Conservation (phyloP, 768 basidiomycete species). For the Hygrophorus russula region DNA sequence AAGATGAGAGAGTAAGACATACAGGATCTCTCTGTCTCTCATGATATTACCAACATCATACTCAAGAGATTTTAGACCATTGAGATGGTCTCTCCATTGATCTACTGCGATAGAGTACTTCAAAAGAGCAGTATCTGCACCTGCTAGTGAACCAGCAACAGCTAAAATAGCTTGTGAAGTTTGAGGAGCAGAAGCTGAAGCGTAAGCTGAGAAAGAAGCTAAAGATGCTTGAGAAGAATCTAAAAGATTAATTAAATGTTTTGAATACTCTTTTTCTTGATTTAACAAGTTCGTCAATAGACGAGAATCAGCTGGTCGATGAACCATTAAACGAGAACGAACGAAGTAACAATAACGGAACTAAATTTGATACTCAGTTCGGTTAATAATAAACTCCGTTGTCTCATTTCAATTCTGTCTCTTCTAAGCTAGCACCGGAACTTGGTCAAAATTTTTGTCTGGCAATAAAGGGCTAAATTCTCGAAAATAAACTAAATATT, state of each 20-base stretch:
- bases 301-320: slow-evolving; percentile 62
- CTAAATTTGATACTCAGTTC: too few species aligned
- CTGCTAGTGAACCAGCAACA: slow-evolving; percentile 46
- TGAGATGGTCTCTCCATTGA: slow-evolving; percentile 52
- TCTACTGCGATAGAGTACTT: slow-evolving; percentile 52
- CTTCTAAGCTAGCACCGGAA: too few species aligned
- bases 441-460: too few species aligned
- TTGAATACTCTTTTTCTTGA: slow-evolving; percentile 63
- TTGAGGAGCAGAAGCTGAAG: slow-evolving; percentile 49
- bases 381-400: too few species aligned
- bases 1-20: slow-evolving; percentile 14
- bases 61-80: slow-evolving; percentile 51
- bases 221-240: slow-evolving; percentile 49
- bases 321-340: too few species aligned
- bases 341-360: too few species aligned
- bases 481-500: too few species aligned
- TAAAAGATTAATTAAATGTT: slow-evolving; percentile 45
- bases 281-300: slow-evolving; percentile 56
- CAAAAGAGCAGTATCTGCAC: slow-evolving; percentile 59
- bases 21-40: slow-evolving; percentile 77
- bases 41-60: slow-evolving; percentile 62
- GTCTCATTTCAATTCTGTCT: too few species aligned
- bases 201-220: slow-evolving; percentile 62
- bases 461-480: too few species aligned
- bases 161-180: slow-evolving; percentile 42